Evolutionary conservation across 371 early-diverging fungal genomes (phyloP).

Genomic region (Saksenaea oblongispora): DNA sequence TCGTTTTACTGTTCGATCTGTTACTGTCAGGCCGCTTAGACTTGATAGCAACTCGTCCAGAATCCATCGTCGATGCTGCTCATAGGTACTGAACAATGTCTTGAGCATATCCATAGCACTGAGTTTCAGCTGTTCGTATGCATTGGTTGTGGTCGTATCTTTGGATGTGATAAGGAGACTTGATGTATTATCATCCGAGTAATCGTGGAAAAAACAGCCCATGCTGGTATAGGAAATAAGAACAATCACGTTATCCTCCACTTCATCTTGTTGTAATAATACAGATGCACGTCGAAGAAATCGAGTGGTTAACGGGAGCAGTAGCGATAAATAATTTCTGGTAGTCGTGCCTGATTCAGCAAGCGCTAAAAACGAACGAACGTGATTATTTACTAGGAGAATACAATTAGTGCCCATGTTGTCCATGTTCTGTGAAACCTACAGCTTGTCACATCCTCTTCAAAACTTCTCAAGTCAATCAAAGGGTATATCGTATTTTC

Average conservation of each 20-base stretch:
- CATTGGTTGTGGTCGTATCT: conserved; percentile 28
- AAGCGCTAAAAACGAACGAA: conserved; percentile 16
- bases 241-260: conserved; percentile 38
- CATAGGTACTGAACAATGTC: conserved; percentile 62
- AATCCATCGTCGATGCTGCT: conserved; percentile 75
- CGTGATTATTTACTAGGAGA: conserved; percentile 22
- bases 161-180: conserved; percentile 9
- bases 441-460: conserved; percentile 27
- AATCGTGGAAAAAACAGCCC: conserved; percentile 45
- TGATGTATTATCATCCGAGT: conserved; percentile 16
- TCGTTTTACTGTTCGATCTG: conserved; percentile 47
- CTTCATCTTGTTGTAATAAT: conserved; percentile 27
- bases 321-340: conserved; percentile 14
- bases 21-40: conserved; percentile 61
- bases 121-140: conserved; percentile 51
- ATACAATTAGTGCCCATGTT: neutral
- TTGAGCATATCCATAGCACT: conserved; percentile 49
- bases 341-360: conserved; percentile 20
- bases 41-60: conserved; percentile 82
- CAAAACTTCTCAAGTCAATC: conserved; percentile 27
- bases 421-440: conserved; percentile 10
- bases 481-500: conserved; percentile 43
- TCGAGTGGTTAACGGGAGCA: conserved; percentile 26
- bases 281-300: conserved; percentile 25
- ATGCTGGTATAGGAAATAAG: conserved; percentile 40